phyloP scores from a whole-genome alignment of 139 green algal species.

The Chlorella sorokiniana region DNA sequence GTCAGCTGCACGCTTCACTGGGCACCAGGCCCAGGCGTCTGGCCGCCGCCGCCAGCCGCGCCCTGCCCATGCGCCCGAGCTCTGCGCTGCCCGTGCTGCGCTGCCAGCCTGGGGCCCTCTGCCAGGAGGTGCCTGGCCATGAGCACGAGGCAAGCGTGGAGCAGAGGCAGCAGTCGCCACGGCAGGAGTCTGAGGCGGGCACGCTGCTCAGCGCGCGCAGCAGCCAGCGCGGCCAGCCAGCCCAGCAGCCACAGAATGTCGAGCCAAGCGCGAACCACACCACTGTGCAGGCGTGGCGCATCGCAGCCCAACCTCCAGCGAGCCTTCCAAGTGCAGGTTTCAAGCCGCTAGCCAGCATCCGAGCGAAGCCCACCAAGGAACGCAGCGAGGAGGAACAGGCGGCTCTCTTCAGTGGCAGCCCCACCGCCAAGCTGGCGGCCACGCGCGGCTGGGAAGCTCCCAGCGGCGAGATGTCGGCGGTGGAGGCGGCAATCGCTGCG shows the following conservation, averaged over 20 bases:
- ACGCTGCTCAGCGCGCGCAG: not conserved
- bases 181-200: not conserved
- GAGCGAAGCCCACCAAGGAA: not conserved
- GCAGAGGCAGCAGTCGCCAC: not conserved
- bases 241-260: not conserved
- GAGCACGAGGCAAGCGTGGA: not conserved
- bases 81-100: not conserved
- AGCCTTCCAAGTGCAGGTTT: no score
- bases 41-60: not conserved
- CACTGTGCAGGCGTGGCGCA: not conserved
- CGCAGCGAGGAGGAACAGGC: not conserved
- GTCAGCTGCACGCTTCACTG: not conserved
- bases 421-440: not conserved
- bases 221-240: not conserved
- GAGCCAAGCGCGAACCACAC: not conserved
- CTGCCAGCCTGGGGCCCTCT: not conserved
- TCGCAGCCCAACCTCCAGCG: not conserved
- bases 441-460: not conserved
- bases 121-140: no score
- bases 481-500: not conserved
- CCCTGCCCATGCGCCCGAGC: no score
- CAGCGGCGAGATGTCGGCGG: not conserved
- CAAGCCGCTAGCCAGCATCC: not conserved
- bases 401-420: slow-evolving; percentile 7
- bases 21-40: slow-evolving; percentile 1